phyloP scores from a whole-genome alignment of 768 basidiomycete genomes.

The Daedalea quercina region DNA sequence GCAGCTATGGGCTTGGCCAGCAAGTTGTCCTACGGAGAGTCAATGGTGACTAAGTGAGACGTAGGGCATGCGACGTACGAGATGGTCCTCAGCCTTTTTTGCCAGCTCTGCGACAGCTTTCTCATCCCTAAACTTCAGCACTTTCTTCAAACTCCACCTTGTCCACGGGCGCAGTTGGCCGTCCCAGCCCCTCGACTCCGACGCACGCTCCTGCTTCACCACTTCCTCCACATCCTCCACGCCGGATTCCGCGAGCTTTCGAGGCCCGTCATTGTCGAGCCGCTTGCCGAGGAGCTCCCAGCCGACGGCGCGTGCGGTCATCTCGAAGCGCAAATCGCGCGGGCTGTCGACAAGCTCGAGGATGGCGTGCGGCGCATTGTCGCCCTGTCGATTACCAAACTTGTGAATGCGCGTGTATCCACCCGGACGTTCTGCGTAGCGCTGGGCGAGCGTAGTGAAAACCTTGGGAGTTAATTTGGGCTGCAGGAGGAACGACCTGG shows the following conservation, averaged over 20 bases:
- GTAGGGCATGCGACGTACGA: conserved; percentile 39
- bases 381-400: conserved; percentile 83
- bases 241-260: conserved; percentile 45
- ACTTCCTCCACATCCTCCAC: conserved; percentile 37
- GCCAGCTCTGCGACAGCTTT: conserved; percentile 42
- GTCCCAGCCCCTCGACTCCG: conserved; percentile 29
- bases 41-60: conserved; percentile 4
- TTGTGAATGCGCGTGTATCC: conserved; percentile 95
- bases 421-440: conserved; percentile 78
- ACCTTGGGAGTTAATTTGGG: conserved; percentile 71
- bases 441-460: conserved; percentile 69
- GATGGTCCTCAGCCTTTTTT: conserved; percentile 54
- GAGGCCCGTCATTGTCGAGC: conserved; percentile 37
- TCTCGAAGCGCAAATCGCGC: conserved; percentile 79
- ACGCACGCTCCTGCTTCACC: conserved; percentile 41
- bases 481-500: conserved; percentile 74
- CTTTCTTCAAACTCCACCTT: conserved; percentile 70
- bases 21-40: conserved; percentile 48
- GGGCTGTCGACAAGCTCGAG: conserved; percentile 95
- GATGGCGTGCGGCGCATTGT: conserved; percentile 90
- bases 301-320: conserved; percentile 83
- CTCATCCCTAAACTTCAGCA: conserved; percentile 50
- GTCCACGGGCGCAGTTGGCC: conserved; percentile 56
- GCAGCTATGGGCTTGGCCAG: conserved; percentile 48
- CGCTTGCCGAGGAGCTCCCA: conserved; percentile 67